Evolutionary conservation across 1,284 basidiomycete species (phyloP), one percentile per base, ranked within the genome.

Genomic region (Mycosarcoma mackinlayi): DNA sequence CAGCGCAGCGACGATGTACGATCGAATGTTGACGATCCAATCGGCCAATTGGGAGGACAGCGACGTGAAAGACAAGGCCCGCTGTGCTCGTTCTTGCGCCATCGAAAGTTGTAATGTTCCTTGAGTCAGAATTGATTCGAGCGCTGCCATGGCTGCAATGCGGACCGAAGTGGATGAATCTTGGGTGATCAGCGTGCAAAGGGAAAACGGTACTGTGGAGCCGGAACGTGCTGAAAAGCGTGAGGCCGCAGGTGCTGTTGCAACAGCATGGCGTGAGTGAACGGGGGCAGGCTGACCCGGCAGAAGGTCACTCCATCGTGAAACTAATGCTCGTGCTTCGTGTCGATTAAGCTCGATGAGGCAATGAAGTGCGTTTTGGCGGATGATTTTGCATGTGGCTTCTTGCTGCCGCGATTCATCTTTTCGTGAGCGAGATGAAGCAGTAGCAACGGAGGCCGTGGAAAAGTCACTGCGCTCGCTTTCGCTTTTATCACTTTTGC

Each of bases 381-480:
- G 68, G 35, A 65, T 61, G 33, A 56, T 42, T 9, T 56, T 65
- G 28, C 34, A 23, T 5, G 31, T 49, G 3, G 68, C 21, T 16
- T 65, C 58, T 11, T 45, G 54, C 30, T 61, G 53, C 3, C 68
- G 60, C 1, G 51, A 51, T 13, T 61, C 62, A 23, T 65, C 54
- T n/a, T 49, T 64, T 23, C 56, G 39, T 4, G 47, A 31, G 8
- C 54, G 25, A 4, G 23, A 50, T 6, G 45, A 33, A 4, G 27
- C 50, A 23, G 39, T 48, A 3, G 49, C 38, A 6, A n/a, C 18
- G 13, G 65, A 68, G 35, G 44, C 31, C 28, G 40, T 41, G 34
- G 65, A 68, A 42, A 69, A 47, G 49, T 63, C 60, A 30, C 66
- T 69, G 1, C 42, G 55, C n/a, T 69, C 66, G 47, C 55, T 59